Conservation (phyloP, 768 basidiomycete genomes). For the Trametes maxima region DNA sequence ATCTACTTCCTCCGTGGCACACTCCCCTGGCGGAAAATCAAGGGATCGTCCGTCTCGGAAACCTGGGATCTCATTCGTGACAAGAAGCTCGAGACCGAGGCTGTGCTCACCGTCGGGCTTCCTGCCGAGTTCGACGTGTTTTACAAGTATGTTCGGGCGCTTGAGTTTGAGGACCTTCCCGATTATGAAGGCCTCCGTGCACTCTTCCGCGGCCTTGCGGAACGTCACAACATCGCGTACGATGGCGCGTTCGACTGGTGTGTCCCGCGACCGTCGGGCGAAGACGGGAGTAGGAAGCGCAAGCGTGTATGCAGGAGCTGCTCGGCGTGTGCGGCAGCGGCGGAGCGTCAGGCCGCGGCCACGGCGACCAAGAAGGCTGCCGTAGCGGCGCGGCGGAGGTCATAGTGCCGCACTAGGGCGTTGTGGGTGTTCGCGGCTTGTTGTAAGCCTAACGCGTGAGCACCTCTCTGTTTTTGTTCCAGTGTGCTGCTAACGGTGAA, state of each 20-base stretch:
- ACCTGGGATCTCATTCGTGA: conserved; percentile 82
- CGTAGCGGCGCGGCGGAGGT: conserved; percentile 7
- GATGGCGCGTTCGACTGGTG: conserved; percentile 36
- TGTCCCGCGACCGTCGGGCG: conserved; percentile 23
- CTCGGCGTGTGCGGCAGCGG: conserved; percentile 27
- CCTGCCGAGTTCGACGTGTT: conserved; percentile 83
- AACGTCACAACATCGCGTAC: conserved; percentile 31
- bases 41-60: conserved; percentile 60
- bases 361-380: conserved; percentile 17
- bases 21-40: conserved; percentile 76
- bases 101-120: conserved; percentile 72
- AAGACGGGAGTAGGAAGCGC: conserved; percentile 19
- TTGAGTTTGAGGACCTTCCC: conserved; percentile 87
- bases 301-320: conserved; percentile 30
- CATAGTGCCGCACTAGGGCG: conserved; percentile 2
- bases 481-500: neutral
- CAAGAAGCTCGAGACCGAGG: conserved; percentile 65
- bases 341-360: conserved; percentile 25
- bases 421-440: conserved; percentile 4
- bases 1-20: conserved; percentile 80
- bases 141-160: conserved; percentile 74
- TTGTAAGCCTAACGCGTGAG: conserved; percentile 20
- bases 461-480: neutral
- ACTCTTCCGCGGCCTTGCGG: conserved; percentile 58
- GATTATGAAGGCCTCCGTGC: conserved; percentile 84